These are phyloP conservation scores for Plasmopara muralis DNA, from an alignment of 352 stramenopile genomes.

Conservation along the genomic window DNA sequence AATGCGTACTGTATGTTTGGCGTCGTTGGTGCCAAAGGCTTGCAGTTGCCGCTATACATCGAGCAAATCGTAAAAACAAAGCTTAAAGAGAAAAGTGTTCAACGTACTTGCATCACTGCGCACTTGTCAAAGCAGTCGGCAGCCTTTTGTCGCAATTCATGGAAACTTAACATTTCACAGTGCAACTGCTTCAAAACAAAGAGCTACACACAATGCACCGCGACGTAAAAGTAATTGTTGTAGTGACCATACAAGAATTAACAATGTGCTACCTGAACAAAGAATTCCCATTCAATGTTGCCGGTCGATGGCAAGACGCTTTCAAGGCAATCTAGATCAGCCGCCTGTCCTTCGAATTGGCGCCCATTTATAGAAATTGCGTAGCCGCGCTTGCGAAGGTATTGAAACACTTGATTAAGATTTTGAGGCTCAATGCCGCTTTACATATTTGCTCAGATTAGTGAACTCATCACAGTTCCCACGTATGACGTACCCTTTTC, in stretches of 20 bases:
- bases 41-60: constrained; percentile 18
- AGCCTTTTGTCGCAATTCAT: constrained; percentile 25
- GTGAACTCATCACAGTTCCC: background rate
- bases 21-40: constrained; percentile 8
- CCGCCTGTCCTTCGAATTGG: constrained; percentile 11
- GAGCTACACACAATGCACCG: constrained; percentile 5
- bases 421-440: constrained; percentile 18
- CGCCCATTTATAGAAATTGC: constrained; percentile 13
- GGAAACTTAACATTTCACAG: constrained; percentile 23
- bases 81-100: background rate
- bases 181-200: constrained; percentile 24
- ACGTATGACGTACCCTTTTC: constrained; percentile 20
- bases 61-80: background rate
- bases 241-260: background rate
- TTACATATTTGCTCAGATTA: background rate
- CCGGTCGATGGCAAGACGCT: constrained; percentile 8
- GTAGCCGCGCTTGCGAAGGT: constrained; percentile 25
- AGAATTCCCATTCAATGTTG: constrained; percentile 19
- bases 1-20: constrained; percentile 14
- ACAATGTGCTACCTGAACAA: constrained; percentile 14
- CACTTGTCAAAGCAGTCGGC: constrained; percentile 31
- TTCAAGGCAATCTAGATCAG: constrained; percentile 3
- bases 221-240: too few relatives aligned
- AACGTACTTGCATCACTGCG: constrained; percentile 27
- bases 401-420: constrained; percentile 14